Conservation (phyloP, 2,329 filamentous ascomycete species). For the Aureobasidium leucospermi region DNA sequence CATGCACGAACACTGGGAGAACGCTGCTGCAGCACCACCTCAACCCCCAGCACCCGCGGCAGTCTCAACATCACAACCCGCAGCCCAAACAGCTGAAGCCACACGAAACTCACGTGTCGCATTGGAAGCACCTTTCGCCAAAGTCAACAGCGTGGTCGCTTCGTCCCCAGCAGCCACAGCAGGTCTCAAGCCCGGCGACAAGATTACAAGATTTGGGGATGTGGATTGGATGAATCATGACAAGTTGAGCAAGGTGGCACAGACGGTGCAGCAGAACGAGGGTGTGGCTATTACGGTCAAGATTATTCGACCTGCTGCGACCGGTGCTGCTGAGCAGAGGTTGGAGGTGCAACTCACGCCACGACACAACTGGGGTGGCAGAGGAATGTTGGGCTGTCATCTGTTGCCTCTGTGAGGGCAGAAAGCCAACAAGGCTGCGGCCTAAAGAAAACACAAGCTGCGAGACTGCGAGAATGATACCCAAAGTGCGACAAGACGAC, state of each 20-base stretch:
- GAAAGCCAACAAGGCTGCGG: neutral
- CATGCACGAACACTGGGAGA: conserved; percentile 87
- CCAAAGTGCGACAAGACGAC: neutral
- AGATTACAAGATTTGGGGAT: conserved; percentile 76
- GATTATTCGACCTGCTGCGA: conserved; percentile 52
- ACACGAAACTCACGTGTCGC: conserved; percentile 25
- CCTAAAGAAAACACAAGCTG: neutral
- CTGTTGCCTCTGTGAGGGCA: conserved; percentile 64
- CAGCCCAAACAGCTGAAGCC: conserved; percentile 13
- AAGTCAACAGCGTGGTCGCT: conserved; percentile 73
- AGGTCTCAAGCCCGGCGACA: conserved; percentile 72
- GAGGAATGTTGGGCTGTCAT: conserved; percentile 85
- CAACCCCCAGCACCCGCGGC: conserved; percentile 17
- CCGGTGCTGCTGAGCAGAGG: conserved; percentile 52
- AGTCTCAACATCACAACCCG: conserved; percentile 14
- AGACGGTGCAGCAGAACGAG: conserved; percentile 83
- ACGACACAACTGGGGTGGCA: conserved; percentile 77
- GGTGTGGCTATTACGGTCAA: conserved; percentile 65
- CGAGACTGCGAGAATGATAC: neutral
- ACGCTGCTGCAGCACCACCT: conserved; percentile 31
- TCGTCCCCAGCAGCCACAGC: conserved; percentile 76
- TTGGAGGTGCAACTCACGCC: conserved; percentile 68
- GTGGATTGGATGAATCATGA: conserved; percentile 83
- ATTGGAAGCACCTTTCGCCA: conserved; percentile 68
- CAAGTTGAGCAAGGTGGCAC: conserved; percentile 74